Percentiles rank a stretch among this genome's conserved stretches.
Evolutionary conservation across 805 yeast species (phyloP).

Genomic region (Candida dajiaensis): DNA sequence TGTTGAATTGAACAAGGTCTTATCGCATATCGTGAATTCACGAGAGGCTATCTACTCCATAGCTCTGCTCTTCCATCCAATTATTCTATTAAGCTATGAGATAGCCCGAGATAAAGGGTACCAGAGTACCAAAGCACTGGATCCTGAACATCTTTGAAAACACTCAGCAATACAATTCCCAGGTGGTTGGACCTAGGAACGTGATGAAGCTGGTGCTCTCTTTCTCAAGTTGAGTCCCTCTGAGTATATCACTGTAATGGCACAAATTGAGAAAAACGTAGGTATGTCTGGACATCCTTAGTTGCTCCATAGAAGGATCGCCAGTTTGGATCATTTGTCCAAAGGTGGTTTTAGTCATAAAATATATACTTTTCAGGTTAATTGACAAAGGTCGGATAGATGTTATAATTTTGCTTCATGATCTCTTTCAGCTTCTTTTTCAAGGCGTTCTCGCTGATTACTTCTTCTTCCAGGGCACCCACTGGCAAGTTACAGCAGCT

Average conservation of each 20-base stretch:
- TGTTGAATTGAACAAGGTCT: neutral
- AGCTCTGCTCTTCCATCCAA: neutral
- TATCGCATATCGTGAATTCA: neutral
- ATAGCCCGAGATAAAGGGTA: neutral
- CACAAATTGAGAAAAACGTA: conserved; percentile 32
- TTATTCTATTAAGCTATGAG: conserved; percentile 30
- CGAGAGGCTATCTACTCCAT: too few relatives aligned
- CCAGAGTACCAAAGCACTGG: neutral
- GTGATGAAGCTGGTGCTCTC: conserved; percentile 29
- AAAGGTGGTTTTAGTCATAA: conserved; percentile 37
- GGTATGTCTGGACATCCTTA: conserved; percentile 36
- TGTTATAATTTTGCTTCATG: too few relatives aligned
- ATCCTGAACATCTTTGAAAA: conserved; percentile 3
- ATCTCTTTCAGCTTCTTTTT: too few relatives aligned
- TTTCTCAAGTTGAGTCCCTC: conserved; percentile 34
- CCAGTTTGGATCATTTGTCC: conserved; percentile 35
- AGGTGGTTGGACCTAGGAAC: conserved; percentile 31
- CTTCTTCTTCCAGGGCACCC: too few relatives aligned
- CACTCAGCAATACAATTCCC: conserved; percentile 2
- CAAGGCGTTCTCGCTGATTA: too few relatives aligned
- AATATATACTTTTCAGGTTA: too few relatives aligned
- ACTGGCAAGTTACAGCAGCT: too few relatives aligned
- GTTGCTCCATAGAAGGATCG: conserved; percentile 31
- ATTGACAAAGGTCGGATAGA: too few relatives aligned
- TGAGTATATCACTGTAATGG: conserved; percentile 33